Evolutionary conservation across 2,329 filamentous ascomycete species (phyloP), one percentile per base, ranked within the genome.

Genomic region (Apiospora hydei): DNA sequence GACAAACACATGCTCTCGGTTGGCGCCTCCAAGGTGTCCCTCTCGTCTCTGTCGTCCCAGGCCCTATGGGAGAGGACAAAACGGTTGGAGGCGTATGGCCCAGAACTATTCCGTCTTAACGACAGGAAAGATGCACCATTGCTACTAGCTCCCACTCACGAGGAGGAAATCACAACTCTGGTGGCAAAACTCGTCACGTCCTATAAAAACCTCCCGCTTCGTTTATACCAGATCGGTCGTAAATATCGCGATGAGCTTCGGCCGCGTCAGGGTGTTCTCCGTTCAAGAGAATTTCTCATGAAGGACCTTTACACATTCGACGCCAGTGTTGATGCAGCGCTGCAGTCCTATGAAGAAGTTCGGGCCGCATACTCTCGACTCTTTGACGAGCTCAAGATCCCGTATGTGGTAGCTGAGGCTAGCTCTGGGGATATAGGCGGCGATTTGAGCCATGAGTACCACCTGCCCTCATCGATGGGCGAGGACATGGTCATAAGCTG

Each of bases 231-330:
- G 80, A 96, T 96, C 68, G 92, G 94, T 43, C 90, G 96, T 67
- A 99, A 99, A 82, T 99, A 98, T 79, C 91, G 96, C 68, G 96
- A 99, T 83, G 96, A 99, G 82, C 89, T 92, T 71, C 89, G 96
- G 38, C 96, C 96, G 26, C 90, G 96, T 44, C 94, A 97, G 77
- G 96, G 96, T 16, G 86, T 99, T 1, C 85, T 99, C 11, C 91
- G 96, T 13, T 93, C 94, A 0, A 91, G 95, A 73, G 96, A 99
- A 79, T 99, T 99, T 78, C 84, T 94, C 76, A 99, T 99, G 96
- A 99, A 99, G 82, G 96, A 99, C 81, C 88, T 99, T 0, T 99
- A 99, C 81, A 98, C 95, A 0, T 99, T 99, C 79, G 96, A 99
- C 79, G 84, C 87, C 47, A 92, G 88, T 4, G 80, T 86, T 0